Conservation (phyloP, 805 yeast species). For the Pichia nanzhaoensis region DNA sequence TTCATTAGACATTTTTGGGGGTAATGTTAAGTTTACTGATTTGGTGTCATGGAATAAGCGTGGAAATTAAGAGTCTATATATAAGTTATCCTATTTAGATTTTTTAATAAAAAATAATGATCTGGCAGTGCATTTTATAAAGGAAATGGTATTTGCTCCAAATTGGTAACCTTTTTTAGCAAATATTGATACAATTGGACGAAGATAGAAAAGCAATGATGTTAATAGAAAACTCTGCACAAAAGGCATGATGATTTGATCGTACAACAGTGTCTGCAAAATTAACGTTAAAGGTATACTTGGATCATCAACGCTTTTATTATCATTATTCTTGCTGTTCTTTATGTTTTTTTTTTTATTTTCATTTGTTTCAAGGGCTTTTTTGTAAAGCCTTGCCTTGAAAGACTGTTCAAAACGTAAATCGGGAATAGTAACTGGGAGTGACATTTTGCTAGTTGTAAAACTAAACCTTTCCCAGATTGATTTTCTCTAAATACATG, state of each 20-base stretch:
- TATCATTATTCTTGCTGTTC: background rate
- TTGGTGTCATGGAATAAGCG: conserved; percentile 64
- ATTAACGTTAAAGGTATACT: conserved; percentile 35
- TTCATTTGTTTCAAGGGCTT: conserved; percentile 16
- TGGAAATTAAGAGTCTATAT: background rate
- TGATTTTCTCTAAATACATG: too few relatives aligned
- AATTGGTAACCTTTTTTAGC: background rate
- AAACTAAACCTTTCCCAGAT: too few relatives aligned
- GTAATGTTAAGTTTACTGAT: conserved; percentile 73
- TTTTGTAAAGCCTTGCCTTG: conserved; percentile 30
- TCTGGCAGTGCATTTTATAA: background rate
- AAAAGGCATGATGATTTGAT: conserved; percentile 50
- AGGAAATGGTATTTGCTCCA: background rate
- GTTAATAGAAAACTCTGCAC: conserved; percentile 48
- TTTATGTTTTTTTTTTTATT: background rate
- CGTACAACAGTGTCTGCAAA: conserved; percentile 42
- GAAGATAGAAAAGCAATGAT: conserved; percentile 28
- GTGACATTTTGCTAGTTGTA: background rate
- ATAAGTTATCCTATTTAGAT: too few relatives aligned
- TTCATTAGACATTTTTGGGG: conserved; percentile 93
- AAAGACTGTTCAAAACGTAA: conserved; percentile 62
- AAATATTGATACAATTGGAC: conserved; percentile 27
- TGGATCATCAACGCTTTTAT: background rate
- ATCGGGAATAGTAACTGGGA: conserved; percentile 42
- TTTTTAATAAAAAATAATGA: conserved; percentile 2